phyloP scores from a whole-genome alignment of 2,329 filamentous ascomycete genomes.

The Triangularia setosa region DNA sequence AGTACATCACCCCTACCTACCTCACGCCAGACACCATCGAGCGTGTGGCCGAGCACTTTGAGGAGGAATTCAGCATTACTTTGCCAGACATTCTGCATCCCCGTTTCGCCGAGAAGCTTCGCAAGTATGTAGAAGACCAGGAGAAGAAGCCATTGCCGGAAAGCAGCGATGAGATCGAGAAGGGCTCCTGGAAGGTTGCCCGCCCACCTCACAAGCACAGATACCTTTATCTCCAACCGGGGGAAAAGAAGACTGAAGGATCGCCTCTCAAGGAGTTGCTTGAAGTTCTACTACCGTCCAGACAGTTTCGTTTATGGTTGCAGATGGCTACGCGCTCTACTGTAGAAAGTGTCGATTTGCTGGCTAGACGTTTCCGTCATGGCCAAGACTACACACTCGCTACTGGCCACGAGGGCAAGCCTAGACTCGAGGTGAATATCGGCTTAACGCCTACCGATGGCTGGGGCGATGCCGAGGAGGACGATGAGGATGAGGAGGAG shows the following conservation, averaged over 20 bases:
- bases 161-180: conserved; percentile 54
- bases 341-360: conserved; percentile 68
- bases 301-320: conserved; percentile 86
- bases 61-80: conserved; percentile 77
- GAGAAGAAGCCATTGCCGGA: conserved; percentile 49
- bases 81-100: conserved; percentile 73
- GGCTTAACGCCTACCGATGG: conserved; percentile 79
- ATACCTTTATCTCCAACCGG: conserved; percentile 73
- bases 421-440: conserved; percentile 82
- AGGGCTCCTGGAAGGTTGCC: conserved; percentile 68
- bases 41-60: conserved; percentile 74
- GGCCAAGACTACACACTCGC: conserved; percentile 91
- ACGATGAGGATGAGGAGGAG: conserved; percentile 43
- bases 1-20: conserved; percentile 86
- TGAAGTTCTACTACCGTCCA: conserved; percentile 76
- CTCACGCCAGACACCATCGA: conserved; percentile 88
- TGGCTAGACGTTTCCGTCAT: conserved; percentile 83
- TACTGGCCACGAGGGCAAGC: conserved; percentile 72
- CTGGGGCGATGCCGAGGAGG: conserved; percentile 71
- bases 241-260: conserved; percentile 37
- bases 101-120: conserved; percentile 71
- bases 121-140: conserved; percentile 63
- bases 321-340: conserved; percentile 73
- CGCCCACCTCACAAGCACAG: conserved; percentile 93
- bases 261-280: conserved; percentile 73